Percentiles rank a stretch among this genome's conserved stretches.
Evolutionary conservation across 169 alveolate species (phyloP).

Genomic region (Fabrea salina): DNA sequence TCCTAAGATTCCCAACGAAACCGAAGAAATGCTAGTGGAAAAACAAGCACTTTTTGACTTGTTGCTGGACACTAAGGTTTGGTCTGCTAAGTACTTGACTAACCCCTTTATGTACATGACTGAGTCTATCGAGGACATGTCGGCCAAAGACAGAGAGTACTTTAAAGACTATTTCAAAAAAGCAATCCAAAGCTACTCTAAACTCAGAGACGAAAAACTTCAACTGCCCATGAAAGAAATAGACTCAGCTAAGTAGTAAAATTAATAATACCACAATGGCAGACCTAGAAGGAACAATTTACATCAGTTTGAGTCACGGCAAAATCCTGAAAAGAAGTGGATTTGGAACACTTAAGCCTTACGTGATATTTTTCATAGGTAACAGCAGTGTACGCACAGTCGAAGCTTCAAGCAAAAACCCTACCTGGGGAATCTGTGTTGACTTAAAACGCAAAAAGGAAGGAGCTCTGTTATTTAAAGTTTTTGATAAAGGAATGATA

Average conservation of each 20-base stretch:
- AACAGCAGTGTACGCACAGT: not conserved
- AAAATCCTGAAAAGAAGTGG: not conserved
- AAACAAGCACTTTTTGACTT: slow-evolving; percentile 76
- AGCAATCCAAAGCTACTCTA: not conserved
- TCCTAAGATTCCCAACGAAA: slow-evolving; percentile 63
- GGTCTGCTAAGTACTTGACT: slow-evolving; percentile 72
- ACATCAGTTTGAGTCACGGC: not conserved
- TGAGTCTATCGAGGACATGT: slow-evolving; percentile 44
- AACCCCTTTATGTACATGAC: slow-evolving; percentile 77
- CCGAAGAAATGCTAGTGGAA: slow-evolving; percentile 77
- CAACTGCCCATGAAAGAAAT: not conserved
- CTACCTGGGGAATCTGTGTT: not conserved
- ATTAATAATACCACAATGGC: no score
- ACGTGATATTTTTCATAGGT: not conserved
- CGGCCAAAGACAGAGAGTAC: slow-evolving; percentile 43
- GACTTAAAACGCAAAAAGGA: not conserved
- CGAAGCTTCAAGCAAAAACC: not conserved
- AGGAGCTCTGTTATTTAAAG: not conserved
- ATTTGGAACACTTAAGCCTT: not conserved
- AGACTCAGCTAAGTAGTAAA: not conserved
- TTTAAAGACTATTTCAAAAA: slow-evolving; percentile 48
- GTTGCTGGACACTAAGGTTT: slow-evolving; percentile 65
- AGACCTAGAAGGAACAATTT: not conserved
- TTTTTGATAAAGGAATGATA: slow-evolving; percentile 3
- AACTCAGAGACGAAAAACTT: not conserved